Percentiles rank a stretch among this genome's conserved stretches.
Conservation (phyloP, 371 early-diverging fungal species). For the Mucor saturninus region DNA sequence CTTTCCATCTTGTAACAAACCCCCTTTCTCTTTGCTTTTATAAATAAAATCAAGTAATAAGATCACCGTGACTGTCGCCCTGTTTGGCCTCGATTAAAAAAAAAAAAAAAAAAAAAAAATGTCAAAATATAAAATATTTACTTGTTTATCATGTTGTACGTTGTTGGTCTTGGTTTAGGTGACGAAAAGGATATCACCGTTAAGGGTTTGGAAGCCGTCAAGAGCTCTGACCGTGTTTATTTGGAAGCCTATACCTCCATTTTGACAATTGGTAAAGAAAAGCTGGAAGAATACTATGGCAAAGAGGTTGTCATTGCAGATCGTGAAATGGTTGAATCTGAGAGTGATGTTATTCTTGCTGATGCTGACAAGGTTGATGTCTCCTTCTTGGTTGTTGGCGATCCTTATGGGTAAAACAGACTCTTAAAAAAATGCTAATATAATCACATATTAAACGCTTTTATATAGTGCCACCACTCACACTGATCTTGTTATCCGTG, state of each 20-base stretch:
- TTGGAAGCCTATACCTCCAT: constrained; percentile 99
- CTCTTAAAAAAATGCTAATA: background rate
- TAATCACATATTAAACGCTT: background rate
- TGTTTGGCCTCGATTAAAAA: too few relatives aligned
- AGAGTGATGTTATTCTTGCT: constrained; percentile 87
- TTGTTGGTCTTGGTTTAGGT: constrained; percentile 82
- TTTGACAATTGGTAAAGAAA: constrained; percentile 83
- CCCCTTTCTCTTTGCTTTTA: too few relatives aligned
- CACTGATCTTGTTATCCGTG: constrained; percentile 96
- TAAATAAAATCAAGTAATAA: background rate
- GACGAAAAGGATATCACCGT: constrained; percentile 97
- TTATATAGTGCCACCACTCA: constrained; percentile 96
- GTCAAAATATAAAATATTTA: too few relatives aligned
- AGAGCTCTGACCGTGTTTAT: constrained; percentile 88
- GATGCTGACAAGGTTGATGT: constrained; percentile 90
- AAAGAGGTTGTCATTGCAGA: constrained; percentile 87
- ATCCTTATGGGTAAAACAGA: constrained; percentile 86
- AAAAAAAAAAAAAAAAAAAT: too few relatives aligned
- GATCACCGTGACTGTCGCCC: background rate
- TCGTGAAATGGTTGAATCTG: constrained; percentile 97
- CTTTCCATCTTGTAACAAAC: background rate
- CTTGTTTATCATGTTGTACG: constrained; percentile 24
- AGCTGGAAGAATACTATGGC: constrained; percentile 90
- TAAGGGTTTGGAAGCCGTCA: constrained; percentile 94
- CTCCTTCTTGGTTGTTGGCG: constrained; percentile 98